These are phyloP conservation scores for Cadophora gregata DNA, from an alignment of 2,329 filamentous ascomycete species.

Conservation along the genomic window DNA sequence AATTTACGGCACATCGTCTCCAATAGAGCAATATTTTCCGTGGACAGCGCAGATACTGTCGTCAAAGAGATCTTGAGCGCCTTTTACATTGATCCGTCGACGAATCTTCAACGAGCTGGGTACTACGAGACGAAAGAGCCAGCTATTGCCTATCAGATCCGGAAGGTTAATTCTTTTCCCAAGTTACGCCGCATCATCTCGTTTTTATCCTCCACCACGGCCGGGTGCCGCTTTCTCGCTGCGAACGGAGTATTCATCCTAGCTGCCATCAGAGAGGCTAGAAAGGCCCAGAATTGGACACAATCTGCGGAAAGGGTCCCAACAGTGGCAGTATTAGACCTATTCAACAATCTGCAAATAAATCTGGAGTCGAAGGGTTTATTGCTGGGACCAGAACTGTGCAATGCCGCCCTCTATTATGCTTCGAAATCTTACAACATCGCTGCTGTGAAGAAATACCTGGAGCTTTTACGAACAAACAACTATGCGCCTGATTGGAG, in stretches of 20 bases:
- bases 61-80: conserved; percentile 19
- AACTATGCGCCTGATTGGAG: conserved; percentile 12
- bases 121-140: background rate
- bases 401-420: conserved; percentile 30
- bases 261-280: conserved; percentile 17
- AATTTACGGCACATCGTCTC: background rate
- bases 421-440: conserved; percentile 26
- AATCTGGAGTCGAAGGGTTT: conserved; percentile 30
- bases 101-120: conserved; percentile 21
- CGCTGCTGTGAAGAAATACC: conserved; percentile 31
- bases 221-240: conserved; percentile 31
- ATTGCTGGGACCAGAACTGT: conserved; percentile 23
- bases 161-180: background rate
- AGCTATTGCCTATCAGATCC: conserved; percentile 6
- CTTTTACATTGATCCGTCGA: conserved; percentile 15
- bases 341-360: conserved; percentile 32
- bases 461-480: conserved; percentile 19
- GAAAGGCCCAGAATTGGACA: conserved; percentile 3
- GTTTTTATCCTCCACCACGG: conserved; percentile 28
- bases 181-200: conserved; percentile 23
- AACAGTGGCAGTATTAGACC: background rate
- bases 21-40: conserved; percentile 6
- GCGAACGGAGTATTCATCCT: conserved; percentile 7
- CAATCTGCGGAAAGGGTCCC: background rate
- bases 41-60: conserved; percentile 19